A percentile compares a stretch with the other conserved stretches of the same genome.
phyloP scores from a whole-genome alignment of 768 basidiomycete species.

The Boletus bicolor region DNA sequence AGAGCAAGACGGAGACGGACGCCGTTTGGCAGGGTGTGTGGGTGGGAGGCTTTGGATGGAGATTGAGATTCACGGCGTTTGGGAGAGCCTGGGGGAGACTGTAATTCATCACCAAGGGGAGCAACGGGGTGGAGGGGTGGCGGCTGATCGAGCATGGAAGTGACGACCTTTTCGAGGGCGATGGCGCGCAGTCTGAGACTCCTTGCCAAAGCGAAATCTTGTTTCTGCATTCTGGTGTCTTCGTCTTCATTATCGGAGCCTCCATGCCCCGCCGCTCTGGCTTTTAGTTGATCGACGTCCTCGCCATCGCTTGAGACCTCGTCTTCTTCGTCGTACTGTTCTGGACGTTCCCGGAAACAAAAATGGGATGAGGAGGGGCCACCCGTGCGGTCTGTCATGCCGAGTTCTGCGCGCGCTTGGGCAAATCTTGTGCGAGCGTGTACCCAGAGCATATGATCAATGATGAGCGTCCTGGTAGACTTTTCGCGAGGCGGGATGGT shows the following conservation, averaged over 20 bases:
- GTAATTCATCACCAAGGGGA: constrained; percentile 46
- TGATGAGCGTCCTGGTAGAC: constrained; percentile 82
- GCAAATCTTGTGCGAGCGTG: constrained; percentile 78
- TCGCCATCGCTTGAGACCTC: constrained; percentile 66
- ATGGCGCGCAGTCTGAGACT: constrained; percentile 70
- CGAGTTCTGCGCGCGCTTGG: constrained; percentile 81
- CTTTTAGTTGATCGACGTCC: constrained; percentile 39
- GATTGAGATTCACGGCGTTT: constrained; percentile 29
- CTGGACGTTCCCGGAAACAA: constrained; percentile 62
- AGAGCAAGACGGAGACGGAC: constrained; percentile 75
- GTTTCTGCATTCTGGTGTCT: constrained; percentile 50
- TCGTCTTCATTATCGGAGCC: constrained; percentile 54
- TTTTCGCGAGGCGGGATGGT: constrained; percentile 85
- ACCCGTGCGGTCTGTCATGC: constrained; percentile 80
- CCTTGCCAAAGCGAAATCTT: constrained; percentile 62
- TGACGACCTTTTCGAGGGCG: constrained; percentile 78
- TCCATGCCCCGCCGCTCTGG: constrained; percentile 51
- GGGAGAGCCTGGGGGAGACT: constrained; percentile 53
- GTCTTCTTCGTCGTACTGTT: constrained; percentile 75
- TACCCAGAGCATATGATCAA: constrained; percentile 86
- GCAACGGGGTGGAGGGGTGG: constrained; percentile 57
- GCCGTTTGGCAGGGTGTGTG: constrained; percentile 73
- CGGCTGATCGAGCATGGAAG: constrained; percentile 76
- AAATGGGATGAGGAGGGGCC: constrained; percentile 61
- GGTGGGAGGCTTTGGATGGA: constrained; percentile 37